phyloP scores from a whole-genome alignment of 108 stramenopile genomes.

The Nitzschia inconspicua region DNA sequence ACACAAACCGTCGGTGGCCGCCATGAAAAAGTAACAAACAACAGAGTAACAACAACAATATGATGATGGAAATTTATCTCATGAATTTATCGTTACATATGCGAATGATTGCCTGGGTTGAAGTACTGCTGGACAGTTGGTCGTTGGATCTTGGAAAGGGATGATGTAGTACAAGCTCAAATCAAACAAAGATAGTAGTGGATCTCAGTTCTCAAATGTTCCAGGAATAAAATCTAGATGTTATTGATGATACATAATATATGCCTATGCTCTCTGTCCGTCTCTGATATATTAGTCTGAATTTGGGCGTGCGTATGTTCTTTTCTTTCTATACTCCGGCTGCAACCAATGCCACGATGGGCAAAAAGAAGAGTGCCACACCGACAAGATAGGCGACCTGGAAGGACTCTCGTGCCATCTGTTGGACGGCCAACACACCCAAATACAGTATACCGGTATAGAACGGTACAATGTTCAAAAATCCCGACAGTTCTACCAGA shows the following conservation, averaged over 20 bases:
- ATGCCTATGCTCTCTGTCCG: too few species aligned
- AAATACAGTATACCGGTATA: conserved; percentile 69
- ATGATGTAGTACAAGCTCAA: too few species aligned
- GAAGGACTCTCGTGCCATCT: conserved; percentile 55
- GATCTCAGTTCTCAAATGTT: too few species aligned
- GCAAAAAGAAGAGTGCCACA: conserved; percentile 59
- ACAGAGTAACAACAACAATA: too few species aligned
- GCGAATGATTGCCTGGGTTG: too few species aligned
- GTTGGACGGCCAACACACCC: conserved; percentile 71
- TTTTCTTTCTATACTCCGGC: conserved; percentile 45
- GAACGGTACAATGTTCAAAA: conserved; percentile 60
- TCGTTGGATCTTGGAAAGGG: too few species aligned
- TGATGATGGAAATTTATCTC: too few species aligned
- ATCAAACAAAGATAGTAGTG: too few species aligned
- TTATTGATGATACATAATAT: too few species aligned
- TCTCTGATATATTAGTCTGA: not conserved
- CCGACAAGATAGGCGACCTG: conserved; percentile 63
- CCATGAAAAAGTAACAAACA: conserved; percentile 9
- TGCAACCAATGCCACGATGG: conserved; percentile 53
- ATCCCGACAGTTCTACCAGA: conserved; percentile 67
- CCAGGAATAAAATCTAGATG: too few species aligned
- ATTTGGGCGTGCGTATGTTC: not conserved
- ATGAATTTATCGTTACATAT: too few species aligned
- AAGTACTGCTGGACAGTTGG: too few species aligned
- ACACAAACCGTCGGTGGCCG: conserved; percentile 47